A percentile compares a stretch with the other conserved stretches of the same genome.
Conservation (phyloP, 2,329 filamentous ascomycete genomes). For the Diplodia intermedia region DNA sequence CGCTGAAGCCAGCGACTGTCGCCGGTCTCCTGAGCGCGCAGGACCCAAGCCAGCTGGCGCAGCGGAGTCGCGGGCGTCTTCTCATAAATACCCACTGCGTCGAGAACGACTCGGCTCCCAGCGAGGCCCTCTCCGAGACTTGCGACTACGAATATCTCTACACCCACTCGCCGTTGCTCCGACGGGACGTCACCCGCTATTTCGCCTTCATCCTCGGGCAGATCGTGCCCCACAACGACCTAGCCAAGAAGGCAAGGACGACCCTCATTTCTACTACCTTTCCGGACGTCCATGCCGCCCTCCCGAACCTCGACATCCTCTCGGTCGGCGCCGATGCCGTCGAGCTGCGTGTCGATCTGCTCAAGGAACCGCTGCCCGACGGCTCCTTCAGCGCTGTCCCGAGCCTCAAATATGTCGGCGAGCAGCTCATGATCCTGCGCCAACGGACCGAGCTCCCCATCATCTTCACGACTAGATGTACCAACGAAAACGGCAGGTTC, state of each 20-base stretch:
- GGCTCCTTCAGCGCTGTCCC: conserved; percentile 70
- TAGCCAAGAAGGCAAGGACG: conserved; percentile 78
- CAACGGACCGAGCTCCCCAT: conserved; percentile 88
- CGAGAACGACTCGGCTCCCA: conserved; percentile 64
- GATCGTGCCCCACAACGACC: conserved; percentile 76
- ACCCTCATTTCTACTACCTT: conserved; percentile 90
- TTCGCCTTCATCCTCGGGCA: conserved; percentile 81
- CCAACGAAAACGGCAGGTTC: conserved; percentile 80
- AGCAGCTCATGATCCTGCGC: conserved; percentile 83
- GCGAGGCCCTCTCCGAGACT: conserved; percentile 66
- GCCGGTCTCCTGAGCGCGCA: conserved; percentile 56
- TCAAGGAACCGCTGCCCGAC: conserved; percentile 72
- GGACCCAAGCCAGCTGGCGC: conserved; percentile 15
- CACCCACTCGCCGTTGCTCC: conserved; percentile 72
- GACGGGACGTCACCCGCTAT: conserved; percentile 78
- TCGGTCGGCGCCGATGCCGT: conserved; percentile 87
- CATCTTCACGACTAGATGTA: conserved; percentile 85
- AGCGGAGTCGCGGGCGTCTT: conserved; percentile 62
- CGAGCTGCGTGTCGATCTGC: conserved; percentile 81
- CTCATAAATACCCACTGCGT: conserved; percentile 80
- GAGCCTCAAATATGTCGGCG: conserved; percentile 81
- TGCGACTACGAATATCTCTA: conserved; percentile 91
- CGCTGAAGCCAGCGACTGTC: conserved; percentile 67
- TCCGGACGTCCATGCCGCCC: conserved; percentile 79
- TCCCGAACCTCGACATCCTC: conserved; percentile 85